Conservation (phyloP, 768 basidiomycete genomes). For the Lanmaoa rubissima region DNA sequence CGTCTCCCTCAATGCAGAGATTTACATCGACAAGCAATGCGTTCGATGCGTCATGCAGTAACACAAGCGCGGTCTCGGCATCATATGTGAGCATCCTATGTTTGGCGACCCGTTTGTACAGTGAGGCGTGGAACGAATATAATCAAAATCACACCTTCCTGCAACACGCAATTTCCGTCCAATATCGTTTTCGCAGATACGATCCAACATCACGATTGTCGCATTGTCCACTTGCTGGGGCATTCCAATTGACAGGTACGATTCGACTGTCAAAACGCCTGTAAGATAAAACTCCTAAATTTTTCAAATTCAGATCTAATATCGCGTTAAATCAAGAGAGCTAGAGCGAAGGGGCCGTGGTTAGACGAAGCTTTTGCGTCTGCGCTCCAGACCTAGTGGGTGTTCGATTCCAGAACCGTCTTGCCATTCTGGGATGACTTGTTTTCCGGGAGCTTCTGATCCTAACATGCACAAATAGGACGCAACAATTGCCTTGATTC, state of each 20-base stretch:
- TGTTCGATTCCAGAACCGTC: slow-evolving; percentile 1
- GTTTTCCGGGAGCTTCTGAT: slow-evolving; percentile 28
- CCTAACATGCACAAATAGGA: slow-evolving; percentile 29
- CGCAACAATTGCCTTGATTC: slow-evolving; percentile 3
- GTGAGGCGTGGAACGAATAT: slow-evolving; percentile 15
- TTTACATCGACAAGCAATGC: slow-evolving; percentile 57
- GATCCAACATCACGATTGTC: slow-evolving; percentile 42
- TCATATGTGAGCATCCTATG: slow-evolving; percentile 60
- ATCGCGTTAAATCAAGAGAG: slow-evolving; percentile 3
- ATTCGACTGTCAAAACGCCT: background rate
- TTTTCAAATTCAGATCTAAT: slow-evolving; percentile 1
- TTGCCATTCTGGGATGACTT: slow-evolving; percentile 17
- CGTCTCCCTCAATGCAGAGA: slow-evolving; percentile 44
- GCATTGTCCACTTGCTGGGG: slow-evolving; percentile 49
- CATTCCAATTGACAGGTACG: slow-evolving; percentile 33
- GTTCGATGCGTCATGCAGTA: slow-evolving; percentile 49
- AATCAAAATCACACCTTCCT: slow-evolving; percentile 47
- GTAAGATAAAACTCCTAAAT: background rate
- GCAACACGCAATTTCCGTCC: slow-evolving; percentile 58
- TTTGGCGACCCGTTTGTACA: slow-evolving; percentile 7
- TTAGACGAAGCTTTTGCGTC: slow-evolving; percentile 1
- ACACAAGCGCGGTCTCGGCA: slow-evolving; percentile 40
- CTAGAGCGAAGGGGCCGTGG: background rate
- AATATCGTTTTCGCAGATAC: slow-evolving; percentile 37
- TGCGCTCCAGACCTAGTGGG: background rate